Base-by-base conservation (phyloP, 306 rosid genomes). In the Cyamopsis tetragonoloba region DNA sequence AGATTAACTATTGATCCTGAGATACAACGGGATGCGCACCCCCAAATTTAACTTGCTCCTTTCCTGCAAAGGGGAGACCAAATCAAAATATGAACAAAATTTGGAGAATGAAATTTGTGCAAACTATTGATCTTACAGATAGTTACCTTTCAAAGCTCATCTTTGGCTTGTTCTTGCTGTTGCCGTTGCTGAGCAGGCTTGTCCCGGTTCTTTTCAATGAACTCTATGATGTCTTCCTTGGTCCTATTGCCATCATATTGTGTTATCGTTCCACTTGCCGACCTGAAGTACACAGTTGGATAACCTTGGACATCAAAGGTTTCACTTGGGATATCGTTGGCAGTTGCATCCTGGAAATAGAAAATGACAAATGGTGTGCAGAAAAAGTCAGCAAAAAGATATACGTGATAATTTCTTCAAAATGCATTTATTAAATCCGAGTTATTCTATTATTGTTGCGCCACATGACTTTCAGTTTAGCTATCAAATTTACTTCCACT, bases 131-230 rank as follows among this genome's bases (percentile, higher is more conserved):
- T 26, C 3, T 14, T n/a, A 4, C n/a, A n/a, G 10, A 28, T 6
- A 68, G n/a, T 68, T 77, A 79, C 96, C 87, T 48, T 59, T 85
- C 76, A 95, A 84, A 95, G 99, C 84, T 95, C 99, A 50, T 93
- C 98, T 50, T 85, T 86, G 20, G 19, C 72, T 19, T 72, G 34
- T 20, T 87, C 88, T 64, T 77, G 69, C 41, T 79, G 19, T 53
- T 32, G 8, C 8, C 81, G 84, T 56, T 79, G 65, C n/a, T 73
- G 41, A 55, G 79, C 76, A 9, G 49, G 70, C 34, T 63, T 66
- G 5, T 95, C 96, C 28, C 89, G 78, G 70, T 82, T 90, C 80
- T 88, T 82, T 69, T 88, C 95, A 2, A 95, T 88, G 80, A 77
- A 95, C 20, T 80, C 86, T 35, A 82, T 66, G 62, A 95, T 81